These are phyloP conservation scores for Bidens hawaiensis DNA, from an alignment of 140 eudicot genomes.

Conservation along the genomic window DNA sequence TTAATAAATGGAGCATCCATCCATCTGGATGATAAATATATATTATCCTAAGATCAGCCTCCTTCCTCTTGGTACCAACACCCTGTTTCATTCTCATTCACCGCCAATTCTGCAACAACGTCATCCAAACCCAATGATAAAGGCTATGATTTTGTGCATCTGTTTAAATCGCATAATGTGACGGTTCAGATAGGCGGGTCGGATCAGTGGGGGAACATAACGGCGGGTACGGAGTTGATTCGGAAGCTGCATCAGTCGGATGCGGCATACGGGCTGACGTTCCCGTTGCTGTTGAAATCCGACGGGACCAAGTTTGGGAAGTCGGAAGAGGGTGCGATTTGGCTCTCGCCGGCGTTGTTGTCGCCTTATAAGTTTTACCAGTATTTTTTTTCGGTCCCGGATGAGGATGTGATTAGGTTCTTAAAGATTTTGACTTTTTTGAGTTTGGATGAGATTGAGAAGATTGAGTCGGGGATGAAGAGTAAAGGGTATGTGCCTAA, in stretches of 20 bases:
- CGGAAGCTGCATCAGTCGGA: slow-evolving; percentile 54
- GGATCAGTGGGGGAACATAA: slow-evolving; percentile 96
- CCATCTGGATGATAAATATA: no score
- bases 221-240: slow-evolving; percentile 81
- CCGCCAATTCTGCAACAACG: slow-evolving; percentile 32
- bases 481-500: slow-evolving; percentile 50
- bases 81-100: no score
- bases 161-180: slow-evolving; percentile 48
- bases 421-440: slow-evolving; percentile 68
- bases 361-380: slow-evolving; percentile 86
- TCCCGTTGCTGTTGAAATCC: slow-evolving; percentile 77
- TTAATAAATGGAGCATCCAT: no score
- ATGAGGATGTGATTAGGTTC: slow-evolving; percentile 71
- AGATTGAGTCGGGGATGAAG: slow-evolving; percentile 56
- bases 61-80: no score
- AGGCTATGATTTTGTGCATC: not conserved
- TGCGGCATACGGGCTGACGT: slow-evolving; percentile 65
- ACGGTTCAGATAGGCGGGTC: slow-evolving; percentile 84
- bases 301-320: slow-evolving; percentile 93
- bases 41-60: no score
- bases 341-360: slow-evolving; percentile 62
- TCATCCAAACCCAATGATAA: slow-evolving; percentile 49
- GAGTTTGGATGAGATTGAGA: slow-evolving; percentile 56
- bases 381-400: slow-evolving; percentile 70
- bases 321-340: slow-evolving; percentile 88